phyloP scores from a whole-genome alignment of 1,139 yeast genomes.

The Spathaspora sp. region DNA sequence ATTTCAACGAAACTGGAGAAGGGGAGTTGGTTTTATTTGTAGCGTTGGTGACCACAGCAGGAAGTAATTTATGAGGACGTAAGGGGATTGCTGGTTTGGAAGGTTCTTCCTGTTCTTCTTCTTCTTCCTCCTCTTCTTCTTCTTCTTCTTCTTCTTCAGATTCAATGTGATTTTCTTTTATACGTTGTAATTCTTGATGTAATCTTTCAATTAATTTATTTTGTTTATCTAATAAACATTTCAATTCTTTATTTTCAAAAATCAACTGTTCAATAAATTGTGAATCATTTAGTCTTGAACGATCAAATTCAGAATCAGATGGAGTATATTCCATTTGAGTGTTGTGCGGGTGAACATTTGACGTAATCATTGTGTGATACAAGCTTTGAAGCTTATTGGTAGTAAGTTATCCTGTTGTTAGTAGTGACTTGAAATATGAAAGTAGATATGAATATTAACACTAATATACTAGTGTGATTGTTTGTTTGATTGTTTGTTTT shows the following conservation, averaged over 20 bases:
- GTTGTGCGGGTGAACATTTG: too few relatives aligned
- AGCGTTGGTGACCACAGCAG: not conserved
- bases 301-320: constrained; percentile 37
- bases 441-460: not conserved
- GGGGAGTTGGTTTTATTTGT: not conserved
- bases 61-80: constrained; percentile 1
- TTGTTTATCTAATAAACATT: constrained; percentile 9
- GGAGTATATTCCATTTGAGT: constrained; percentile 26
- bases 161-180: not conserved
- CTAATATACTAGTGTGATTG: too few relatives aligned
- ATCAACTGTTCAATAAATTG: constrained; percentile 37
- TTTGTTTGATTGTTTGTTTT: too few relatives aligned
- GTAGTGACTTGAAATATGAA: not conserved
- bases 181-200: not conserved
- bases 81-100: not conserved
- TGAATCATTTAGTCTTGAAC: constrained; percentile 27
- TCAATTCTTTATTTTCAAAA: constrained; percentile 39
- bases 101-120: too few relatives aligned
- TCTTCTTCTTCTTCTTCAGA: too few relatives aligned
- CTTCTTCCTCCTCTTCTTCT: too few relatives aligned
- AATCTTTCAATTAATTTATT: constrained; percentile 6
- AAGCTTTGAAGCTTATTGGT: too few relatives aligned
- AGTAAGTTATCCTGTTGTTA: too few relatives aligned
- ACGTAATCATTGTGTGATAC: not conserved
- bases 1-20: not conserved